Percentiles rank a stretch among this genome's conserved stretches.
These are phyloP conservation scores for Ceratobasidium sp. DNA, from an alignment of 1,284 basidiomycete species.

Conservation along the genomic window DNA sequence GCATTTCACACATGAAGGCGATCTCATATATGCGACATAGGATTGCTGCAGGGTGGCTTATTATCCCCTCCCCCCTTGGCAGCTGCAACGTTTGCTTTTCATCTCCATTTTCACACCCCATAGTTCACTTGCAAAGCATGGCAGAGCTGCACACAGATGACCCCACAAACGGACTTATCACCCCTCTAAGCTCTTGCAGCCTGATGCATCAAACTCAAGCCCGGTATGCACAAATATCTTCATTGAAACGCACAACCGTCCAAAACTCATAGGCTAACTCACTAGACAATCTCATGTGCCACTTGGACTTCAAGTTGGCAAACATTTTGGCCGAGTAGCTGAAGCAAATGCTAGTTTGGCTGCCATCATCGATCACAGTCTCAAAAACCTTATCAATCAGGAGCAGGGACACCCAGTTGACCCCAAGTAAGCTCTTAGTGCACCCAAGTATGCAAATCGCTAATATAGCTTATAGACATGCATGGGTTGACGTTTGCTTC, in stretches of 20 bases:
- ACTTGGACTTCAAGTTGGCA: neutral
- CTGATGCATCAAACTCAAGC: slow-evolving; percentile 7
- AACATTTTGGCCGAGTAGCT: neutral
- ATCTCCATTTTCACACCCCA: neutral
- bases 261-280: neutral
- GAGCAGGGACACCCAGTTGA: neutral
- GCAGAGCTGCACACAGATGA: neutral
- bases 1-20: too few relatives aligned
- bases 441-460: neutral
- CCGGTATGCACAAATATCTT: neutral
- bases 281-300: neutral
- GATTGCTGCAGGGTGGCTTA: neutral
- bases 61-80: neutral
- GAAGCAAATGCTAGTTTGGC: slow-evolving; percentile 4
- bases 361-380: neutral
- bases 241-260: too few relatives aligned
- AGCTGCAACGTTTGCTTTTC: neutral
- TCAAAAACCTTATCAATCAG: neutral
- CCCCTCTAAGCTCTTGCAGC: neutral
- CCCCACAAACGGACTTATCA: neutral
- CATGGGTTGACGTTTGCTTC: neutral
- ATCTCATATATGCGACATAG: too few relatives aligned
- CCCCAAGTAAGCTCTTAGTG: neutral
- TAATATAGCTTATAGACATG: neutral
- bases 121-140: neutral